Base-by-base conservation (phyloP, 192 early-diverging fungal genomes). In the Backusella tuberculispora region DNA sequence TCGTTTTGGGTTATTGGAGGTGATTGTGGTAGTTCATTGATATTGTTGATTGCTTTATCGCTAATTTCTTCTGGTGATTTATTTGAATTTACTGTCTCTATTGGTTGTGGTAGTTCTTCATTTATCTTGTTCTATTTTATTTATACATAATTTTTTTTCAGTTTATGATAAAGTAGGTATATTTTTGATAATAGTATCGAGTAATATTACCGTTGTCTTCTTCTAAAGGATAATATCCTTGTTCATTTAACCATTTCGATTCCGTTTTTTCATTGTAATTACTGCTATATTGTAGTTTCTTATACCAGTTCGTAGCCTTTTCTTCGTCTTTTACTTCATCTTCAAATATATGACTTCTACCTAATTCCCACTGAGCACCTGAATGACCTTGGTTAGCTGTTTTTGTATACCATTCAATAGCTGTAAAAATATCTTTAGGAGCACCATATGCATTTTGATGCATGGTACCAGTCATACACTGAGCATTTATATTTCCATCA, bases 251-350 rank as follows among this genome's bases (percentile, higher is more conserved):
- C 6, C 8, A 8, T 50, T 21, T 19, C 7, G 19, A 15, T 50
- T 21, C 9, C 0, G 2, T n/a, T 50, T 19, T 19, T n/a, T 15
- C 48, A 6, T 0, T 0, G 5, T 0, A 0, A 50, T n/a, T 6
- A 17, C 8, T 7, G 19, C 19, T 50, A 50, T 50, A 5, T 8
- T 4, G 0, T 8, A n/a, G 17, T 15, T 21, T 50, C 19, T 50
- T 15, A n/a, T 50, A 50, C 48, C 48, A 50, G 9, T 50, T n/a
- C 17, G 19, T 15, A 17, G 48, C 48, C 15, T 50, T 50, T 50
- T 50, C 17, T n/a, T 19, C n/a, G 19, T 50, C 8, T 50, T 8
- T 50, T 6, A 50, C 48, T 21, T 50, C 17, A 50, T 15, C 15
- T 19, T 50, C 6, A 19, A 9, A 0, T 50, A 19, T 8, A 15